Evolutionary conservation across 495 filamentous ascomycete species (phyloP).

Genomic region (Lineolata rhizophorae): DNA sequence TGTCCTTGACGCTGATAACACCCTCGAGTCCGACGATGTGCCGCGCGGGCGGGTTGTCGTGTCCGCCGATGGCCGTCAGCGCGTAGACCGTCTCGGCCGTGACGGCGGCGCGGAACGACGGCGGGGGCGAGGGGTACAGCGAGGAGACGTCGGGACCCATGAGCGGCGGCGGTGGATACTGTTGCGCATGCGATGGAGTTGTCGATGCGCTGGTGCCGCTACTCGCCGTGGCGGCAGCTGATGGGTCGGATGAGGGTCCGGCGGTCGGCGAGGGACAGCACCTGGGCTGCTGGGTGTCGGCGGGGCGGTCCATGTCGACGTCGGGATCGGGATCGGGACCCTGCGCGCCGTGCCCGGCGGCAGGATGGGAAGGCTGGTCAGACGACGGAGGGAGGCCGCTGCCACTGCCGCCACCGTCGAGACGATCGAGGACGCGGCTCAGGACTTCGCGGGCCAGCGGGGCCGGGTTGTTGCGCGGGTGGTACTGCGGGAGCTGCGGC

Average conservation of each 20-base stretch:
- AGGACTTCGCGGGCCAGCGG: constrained; percentile 65
- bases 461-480: constrained; percentile 48
- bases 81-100: constrained; percentile 82
- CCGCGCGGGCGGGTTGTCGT: constrained; percentile 84
- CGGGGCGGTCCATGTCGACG: not conserved
- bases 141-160: constrained; percentile 33
- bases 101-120: constrained; percentile 40
- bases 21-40: constrained; percentile 91
- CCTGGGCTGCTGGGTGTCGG: not conserved
- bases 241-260: too few species aligned
- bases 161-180: constrained; percentile 9
- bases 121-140: constrained; percentile 47
- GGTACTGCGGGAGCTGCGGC: constrained; percentile 52
- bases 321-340: not conserved
- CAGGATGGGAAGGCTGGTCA: too few species aligned
- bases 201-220: constrained; percentile 3
- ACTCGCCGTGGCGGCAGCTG: constrained; percentile 7
- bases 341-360: constrained; percentile 1
- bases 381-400: too few species aligned
- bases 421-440: constrained; percentile 40
- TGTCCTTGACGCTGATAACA: constrained; percentile 76
- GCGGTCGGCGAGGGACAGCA: too few species aligned
- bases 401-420: too few species aligned
- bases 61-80: constrained; percentile 72
- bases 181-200: too few species aligned